A percentile compares a stretch with the other conserved stretches of the same genome.
phyloP scores from a whole-genome alignment of 495 filamentous ascomycete species.

The Xylaria telfairii region DNA sequence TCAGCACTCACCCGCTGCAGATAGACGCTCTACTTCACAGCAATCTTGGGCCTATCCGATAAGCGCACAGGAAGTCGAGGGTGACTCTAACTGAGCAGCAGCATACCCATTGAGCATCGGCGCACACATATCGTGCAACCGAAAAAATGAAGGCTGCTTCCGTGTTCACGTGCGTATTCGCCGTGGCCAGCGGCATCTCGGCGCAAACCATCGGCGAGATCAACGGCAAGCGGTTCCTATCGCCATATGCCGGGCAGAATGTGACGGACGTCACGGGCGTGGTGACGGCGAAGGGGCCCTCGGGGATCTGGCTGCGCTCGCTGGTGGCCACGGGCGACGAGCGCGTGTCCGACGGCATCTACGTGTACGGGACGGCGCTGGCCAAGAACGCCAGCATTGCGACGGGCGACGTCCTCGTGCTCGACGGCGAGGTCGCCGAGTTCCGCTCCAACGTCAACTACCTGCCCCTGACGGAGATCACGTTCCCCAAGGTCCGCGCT shows the following conservation, averaged over 20 bases:
- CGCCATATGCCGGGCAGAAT: conserved; percentile 55
- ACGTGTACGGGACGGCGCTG: conserved; percentile 56
- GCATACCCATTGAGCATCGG: background rate
- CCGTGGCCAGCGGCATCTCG: conserved; percentile 24
- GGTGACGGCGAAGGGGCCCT: conserved; percentile 63
- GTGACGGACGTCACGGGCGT: conserved; percentile 63
- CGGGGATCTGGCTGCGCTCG: conserved; percentile 64
- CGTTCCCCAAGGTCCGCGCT: conserved; percentile 50
- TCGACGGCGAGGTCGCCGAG: conserved; percentile 61
- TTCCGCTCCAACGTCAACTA: conserved; percentile 58
- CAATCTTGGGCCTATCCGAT: background rate
- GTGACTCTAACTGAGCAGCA: background rate
- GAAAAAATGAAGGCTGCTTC: conserved; percentile 23
- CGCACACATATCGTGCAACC: background rate
- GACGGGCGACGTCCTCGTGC: conserved; percentile 62
- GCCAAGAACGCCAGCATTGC: conserved; percentile 48
- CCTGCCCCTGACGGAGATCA: conserved; percentile 64
- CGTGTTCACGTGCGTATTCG: conserved; percentile 10
- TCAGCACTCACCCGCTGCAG: background rate
- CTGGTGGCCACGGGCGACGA: conserved; percentile 49
- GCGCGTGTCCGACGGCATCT: conserved; percentile 58
- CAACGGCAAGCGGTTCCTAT: conserved; percentile 66
- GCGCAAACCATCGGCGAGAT: conserved; percentile 65
- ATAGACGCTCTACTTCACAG: background rate
- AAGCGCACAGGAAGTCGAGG: background rate